Conservation (phyloP, 2,329 filamentous ascomycete species). For the Xylariaceae sp. region DNA sequence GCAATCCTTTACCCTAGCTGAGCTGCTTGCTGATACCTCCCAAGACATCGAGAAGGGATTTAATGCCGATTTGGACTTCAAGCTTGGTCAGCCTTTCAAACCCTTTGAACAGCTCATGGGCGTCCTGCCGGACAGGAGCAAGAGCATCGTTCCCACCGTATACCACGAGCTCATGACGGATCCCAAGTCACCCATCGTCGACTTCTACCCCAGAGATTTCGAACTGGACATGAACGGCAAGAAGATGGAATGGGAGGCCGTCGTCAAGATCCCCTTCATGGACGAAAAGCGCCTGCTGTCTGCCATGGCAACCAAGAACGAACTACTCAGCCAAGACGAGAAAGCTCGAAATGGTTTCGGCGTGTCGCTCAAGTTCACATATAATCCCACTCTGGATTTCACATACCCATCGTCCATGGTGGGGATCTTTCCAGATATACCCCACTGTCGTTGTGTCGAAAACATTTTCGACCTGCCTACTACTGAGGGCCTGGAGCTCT, state of each 20-base stretch:
- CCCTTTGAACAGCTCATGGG: slow-evolving; percentile 98
- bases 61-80: slow-evolving; percentile 81
- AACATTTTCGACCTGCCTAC: slow-evolving; percentile 94
- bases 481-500: slow-evolving; percentile 80
- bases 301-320: slow-evolving; percentile 81
- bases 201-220: slow-evolving; percentile 96
- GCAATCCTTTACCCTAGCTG: background rate
- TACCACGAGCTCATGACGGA: slow-evolving; percentile 94
- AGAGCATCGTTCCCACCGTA: slow-evolving; percentile 81
- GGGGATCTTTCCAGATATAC: slow-evolving; percentile 83
- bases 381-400: slow-evolving; percentile 68
- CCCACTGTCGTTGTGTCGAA: slow-evolving; percentile 82
- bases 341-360: slow-evolving; percentile 83
- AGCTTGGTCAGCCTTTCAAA: slow-evolving; percentile 87
- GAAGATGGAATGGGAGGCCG: slow-evolving; percentile 99
- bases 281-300: slow-evolving; percentile 78
- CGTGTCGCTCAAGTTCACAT: slow-evolving; percentile 87
- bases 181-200: slow-evolving; percentile 82
- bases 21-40: slow-evolving; percentile 11
- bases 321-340: slow-evolving; percentile 69
- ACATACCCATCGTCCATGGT: slow-evolving; percentile 81
- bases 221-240: slow-evolving; percentile 99
- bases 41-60: slow-evolving; percentile 82
- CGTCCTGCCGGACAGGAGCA: slow-evolving; percentile 92
- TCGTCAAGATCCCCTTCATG: slow-evolving; percentile 98